A percentile compares a stretch with the other conserved stretches of the same genome.
Evolutionary conservation across 352 stramenopile genomes (phyloP).

Genomic region (Pythium apleroticum): DNA sequence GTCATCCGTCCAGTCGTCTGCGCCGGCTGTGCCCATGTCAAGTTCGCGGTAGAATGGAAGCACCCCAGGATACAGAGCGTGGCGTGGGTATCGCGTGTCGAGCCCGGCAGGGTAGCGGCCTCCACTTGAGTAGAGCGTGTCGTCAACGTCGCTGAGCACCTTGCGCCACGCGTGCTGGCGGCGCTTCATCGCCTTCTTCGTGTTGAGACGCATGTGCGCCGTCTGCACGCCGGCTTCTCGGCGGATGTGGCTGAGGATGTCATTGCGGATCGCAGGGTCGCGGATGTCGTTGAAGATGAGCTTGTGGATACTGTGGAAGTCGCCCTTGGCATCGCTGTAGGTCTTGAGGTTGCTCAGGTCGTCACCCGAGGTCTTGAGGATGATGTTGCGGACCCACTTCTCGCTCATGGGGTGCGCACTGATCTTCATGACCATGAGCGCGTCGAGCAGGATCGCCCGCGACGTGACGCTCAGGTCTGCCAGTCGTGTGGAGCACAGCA

Average conservation of each 20-base stretch:
- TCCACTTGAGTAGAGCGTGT: slow-evolving; percentile 96
- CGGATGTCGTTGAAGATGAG: slow-evolving; percentile 97
- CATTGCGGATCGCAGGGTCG: slow-evolving; percentile 76
- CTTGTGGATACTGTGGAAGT: slow-evolving; percentile 98
- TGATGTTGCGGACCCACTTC: slow-evolving; percentile 96
- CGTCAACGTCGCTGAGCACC: slow-evolving; percentile 98
- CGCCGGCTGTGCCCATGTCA: slow-evolving; percentile 91
- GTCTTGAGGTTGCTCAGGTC: slow-evolving; percentile 97
- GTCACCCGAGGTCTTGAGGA: slow-evolving; percentile 94
- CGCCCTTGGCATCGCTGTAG: slow-evolving; percentile 95
- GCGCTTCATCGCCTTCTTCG: slow-evolving; percentile 72
- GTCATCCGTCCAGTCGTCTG: slow-evolving; percentile 87
- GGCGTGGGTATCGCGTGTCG: slow-evolving; percentile 91
- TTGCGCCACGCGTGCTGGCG: slow-evolving; percentile 95
- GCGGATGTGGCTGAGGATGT: slow-evolving; percentile 96
- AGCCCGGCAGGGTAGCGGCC: slow-evolving; percentile 95
- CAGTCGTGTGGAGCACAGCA: slow-evolving; percentile 93
- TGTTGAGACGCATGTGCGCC: slow-evolving; percentile 92
- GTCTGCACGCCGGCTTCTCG: slow-evolving; percentile 93
- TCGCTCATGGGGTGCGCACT: slow-evolving; percentile 92
- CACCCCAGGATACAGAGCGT: slow-evolving; percentile 96
- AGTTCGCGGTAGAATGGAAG: slow-evolving; percentile 98
- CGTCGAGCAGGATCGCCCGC: slow-evolving; percentile 92
- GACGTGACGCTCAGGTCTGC: slow-evolving; percentile 92
- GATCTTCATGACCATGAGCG: slow-evolving; percentile 97